phyloP scores from a whole-genome alignment of 1,284 basidiomycete genomes.

The Somion occarium region DNA sequence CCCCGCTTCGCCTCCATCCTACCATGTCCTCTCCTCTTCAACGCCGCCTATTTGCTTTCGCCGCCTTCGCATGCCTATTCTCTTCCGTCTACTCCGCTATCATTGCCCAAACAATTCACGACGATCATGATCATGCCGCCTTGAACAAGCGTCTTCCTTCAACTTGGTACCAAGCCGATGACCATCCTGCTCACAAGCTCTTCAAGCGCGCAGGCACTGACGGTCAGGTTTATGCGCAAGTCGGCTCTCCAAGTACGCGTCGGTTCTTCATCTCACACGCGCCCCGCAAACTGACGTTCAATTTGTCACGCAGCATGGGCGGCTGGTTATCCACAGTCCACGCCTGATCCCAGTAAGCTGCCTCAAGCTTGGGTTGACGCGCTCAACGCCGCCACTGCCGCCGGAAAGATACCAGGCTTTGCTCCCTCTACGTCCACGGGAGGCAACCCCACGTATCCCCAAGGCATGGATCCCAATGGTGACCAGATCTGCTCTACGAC shows the following conservation, averaged over 20 bases:
- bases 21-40: neutral
- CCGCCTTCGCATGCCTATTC: neutral
- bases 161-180: slow-evolving; percentile 52
- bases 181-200: slow-evolving; percentile 53
- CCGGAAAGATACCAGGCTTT: slow-evolving; percentile 70
- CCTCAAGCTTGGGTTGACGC: slow-evolving; percentile 67
- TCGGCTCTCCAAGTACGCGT: slow-evolving; percentile 54
- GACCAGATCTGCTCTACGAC: slow-evolving; percentile 60
- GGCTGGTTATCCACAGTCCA: slow-evolving; percentile 41
- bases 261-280: neutral
- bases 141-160: slow-evolving; percentile 45
- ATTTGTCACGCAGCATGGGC: slow-evolving; percentile 47
- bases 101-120: slow-evolving; percentile 11
- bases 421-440: slow-evolving; percentile 41
- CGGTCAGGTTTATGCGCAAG: slow-evolving; percentile 41
- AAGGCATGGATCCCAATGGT: slow-evolving; percentile 48
- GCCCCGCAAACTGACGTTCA: too few species aligned
- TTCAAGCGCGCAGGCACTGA: slow-evolving; percentile 44
- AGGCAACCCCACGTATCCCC: slow-evolving; percentile 53
- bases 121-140: slow-evolving; percentile 26
- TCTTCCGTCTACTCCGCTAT: neutral
- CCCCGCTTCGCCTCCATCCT: neutral
- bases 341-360: slow-evolving; percentile 41
- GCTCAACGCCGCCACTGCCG: slow-evolving; percentile 55
- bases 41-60: neutral